Base-by-base conservation (phyloP, 192 early-diverging fungal genomes). In the Coemansia sp. region DNA sequence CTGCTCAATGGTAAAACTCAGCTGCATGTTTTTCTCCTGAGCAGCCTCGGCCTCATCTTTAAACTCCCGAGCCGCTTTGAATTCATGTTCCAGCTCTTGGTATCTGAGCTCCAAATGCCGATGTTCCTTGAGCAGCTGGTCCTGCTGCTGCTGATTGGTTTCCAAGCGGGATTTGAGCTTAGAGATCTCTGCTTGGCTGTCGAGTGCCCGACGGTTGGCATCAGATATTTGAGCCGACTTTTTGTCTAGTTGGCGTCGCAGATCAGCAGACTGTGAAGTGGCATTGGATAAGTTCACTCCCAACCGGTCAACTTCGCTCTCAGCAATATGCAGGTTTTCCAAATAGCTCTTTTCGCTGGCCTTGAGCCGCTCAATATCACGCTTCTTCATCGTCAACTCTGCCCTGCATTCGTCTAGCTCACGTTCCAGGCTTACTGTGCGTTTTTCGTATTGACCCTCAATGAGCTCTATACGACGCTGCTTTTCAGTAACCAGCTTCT, bases 301-400 rank as follows among this genome's bases (percentile, higher is more conserved):
- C 37, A 72, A 12, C 10, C 53, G 52, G 54, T 72, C 70, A 9
- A 78, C 37, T 26, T 72, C 65, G 26, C 35, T 37, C 49, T 78
- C 75, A 13, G 75, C 61, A 23, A 53, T 21, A 1, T 64, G 41
- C 37, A 78, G 46, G 46, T 36, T 61, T 41, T 72, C 56, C 13
- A 44, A 2, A 28, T 53, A 55, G 55, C 42, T 57, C 36, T 50
- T 64, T 28, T 63, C 53, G 23, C 53, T 28, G 19, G 14, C 21
- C 52, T 50, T 68, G 54, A 68, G 65, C 19, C 61, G 65, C 33
- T 78, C 75, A 33, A 78, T 72, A 6, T 78, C 75, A 39, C 75
- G 68, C 54, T 61, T 61, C 55, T 65, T 72, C 53, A 59, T 73
- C 7, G 71, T 66, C 49, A 74, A 45, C 55, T 79, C 67, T 13